Conservation (phyloP, 305 asterid genomes). For the Fraxinus sp. region DNA sequence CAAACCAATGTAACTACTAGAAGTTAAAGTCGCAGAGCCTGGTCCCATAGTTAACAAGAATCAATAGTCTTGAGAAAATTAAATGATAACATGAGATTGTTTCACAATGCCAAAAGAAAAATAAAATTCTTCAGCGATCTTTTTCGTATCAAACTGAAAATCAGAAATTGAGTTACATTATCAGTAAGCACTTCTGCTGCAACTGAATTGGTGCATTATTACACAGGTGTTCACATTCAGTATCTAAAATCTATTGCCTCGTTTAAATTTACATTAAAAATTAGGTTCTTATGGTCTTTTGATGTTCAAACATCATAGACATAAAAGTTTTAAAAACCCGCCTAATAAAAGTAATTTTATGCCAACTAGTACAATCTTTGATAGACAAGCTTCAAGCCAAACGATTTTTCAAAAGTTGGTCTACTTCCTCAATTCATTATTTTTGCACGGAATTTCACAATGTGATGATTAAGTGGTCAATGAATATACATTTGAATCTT, state of each 20-base stretch:
- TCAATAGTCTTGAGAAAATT: background rate
- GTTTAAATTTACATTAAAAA: background rate
- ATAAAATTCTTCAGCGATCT: background rate
- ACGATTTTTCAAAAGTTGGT: background rate
- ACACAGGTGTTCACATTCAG: background rate
- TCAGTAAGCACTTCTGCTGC: background rate
- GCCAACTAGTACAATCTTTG: background rate
- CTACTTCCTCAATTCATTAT: background rate
- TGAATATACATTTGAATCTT: constrained; percentile 31
- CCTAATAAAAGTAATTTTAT: background rate
- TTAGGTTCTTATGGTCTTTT: background rate
- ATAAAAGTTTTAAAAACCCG: background rate
- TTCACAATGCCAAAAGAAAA: background rate
- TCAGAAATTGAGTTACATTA: background rate
- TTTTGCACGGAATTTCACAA: background rate
- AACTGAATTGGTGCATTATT: background rate
- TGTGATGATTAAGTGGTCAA: background rate
- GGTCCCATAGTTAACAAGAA: background rate
- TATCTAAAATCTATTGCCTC: background rate
- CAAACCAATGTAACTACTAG: background rate
- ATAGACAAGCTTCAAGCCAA: background rate
- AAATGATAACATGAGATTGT: background rate
- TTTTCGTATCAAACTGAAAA: background rate
- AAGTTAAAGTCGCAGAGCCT: background rate
- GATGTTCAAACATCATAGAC: background rate